phyloP scores from a whole-genome alignment of 2,329 filamentous ascomycete genomes.

The Macrophomina tecta region DNA sequence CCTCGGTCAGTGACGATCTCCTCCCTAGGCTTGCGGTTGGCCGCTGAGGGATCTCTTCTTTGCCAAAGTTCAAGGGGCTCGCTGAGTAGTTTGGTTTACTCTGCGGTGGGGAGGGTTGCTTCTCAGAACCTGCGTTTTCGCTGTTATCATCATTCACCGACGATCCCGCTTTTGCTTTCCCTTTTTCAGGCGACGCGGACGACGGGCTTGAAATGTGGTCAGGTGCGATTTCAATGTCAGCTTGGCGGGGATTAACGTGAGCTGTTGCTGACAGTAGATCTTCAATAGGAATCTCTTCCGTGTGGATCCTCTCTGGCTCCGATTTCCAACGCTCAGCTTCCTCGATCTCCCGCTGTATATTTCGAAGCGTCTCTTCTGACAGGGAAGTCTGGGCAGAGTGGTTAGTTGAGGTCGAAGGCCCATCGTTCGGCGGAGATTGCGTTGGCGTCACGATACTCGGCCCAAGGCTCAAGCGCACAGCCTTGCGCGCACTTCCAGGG shows the following conservation, averaged over 20 bases:
- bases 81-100: slow-evolving; percentile 8
- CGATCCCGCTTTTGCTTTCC: neutral
- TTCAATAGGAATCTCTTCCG: slow-evolving; percentile 19
- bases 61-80: slow-evolving; percentile 22
- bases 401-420: slow-evolving; percentile 7
- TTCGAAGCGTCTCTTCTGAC: neutral
- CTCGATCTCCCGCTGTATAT: slow-evolving; percentile 10
- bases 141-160: neutral
- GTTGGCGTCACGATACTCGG: slow-evolving; percentile 26
- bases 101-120: slow-evolving; percentile 1
- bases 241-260: neutral
- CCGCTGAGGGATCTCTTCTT: slow-evolving; percentile 15
- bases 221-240: neutral
- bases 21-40: slow-evolving; percentile 15
- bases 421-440: slow-evolving; percentile 26
- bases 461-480: slow-evolving; percentile 25
- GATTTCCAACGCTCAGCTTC: slow-evolving; percentile 21
- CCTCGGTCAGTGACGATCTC: slow-evolving; percentile 25
- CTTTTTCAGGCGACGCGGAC: slow-evolving; percentile 4
- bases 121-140: neutral
- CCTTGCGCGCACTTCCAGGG: slow-evolving; percentile 25
- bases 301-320: slow-evolving; percentile 16
- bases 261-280: slow-evolving; percentile 13
- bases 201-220: neutral
- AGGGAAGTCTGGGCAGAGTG: neutral